Evolutionary conservation across 202 grass and related monocot genomes (phyloP).

Genomic region (Bolboschoenoplectus hybrid): DNA sequence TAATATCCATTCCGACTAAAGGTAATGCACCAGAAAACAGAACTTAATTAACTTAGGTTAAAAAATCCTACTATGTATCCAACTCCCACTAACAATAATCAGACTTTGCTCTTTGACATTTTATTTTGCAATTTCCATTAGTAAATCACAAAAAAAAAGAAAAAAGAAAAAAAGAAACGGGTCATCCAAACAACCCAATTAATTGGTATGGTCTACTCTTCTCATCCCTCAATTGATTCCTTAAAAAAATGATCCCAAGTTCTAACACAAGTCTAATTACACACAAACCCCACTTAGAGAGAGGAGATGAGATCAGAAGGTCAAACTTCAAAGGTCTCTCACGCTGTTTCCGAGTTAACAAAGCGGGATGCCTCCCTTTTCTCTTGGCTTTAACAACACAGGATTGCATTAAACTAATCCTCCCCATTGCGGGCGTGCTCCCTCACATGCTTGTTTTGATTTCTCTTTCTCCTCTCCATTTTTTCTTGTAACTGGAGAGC

Average conservation of each 20-base stretch:
- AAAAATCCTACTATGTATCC: neutral
- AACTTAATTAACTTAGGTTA: neutral
- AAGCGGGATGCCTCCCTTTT: conserved; percentile 46
- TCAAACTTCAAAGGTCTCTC: conserved; percentile 35
- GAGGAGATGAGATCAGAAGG: neutral
- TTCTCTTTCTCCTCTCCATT: neutral
- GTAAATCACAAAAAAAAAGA: neutral
- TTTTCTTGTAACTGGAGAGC: neutral
- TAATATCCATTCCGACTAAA: no score
- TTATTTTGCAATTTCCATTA: neutral
- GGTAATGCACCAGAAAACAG: neutral
- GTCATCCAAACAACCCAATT: conserved; percentile 11
- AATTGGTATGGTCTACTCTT: conserved; percentile 10
- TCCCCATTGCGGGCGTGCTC: conserved; percentile 65
- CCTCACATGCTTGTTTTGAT: conserved; percentile 59
- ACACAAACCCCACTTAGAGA: conserved; percentile 35
- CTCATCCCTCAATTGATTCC: conserved; percentile 17
- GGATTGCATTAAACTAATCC: conserved; percentile 55
- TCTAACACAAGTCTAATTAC: conserved; percentile 32
- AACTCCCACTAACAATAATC: neutral
- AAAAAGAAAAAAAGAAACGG: neutral
- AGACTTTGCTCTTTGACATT: neutral
- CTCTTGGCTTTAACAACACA: conserved; percentile 66
- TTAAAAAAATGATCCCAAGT: neutral
- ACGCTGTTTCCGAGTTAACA: conserved; percentile 43